A percentile compares a stretch with the other conserved stretches of the same genome.
These are phyloP conservation scores for Epichloe sibirici DNA, from an alignment of 2,329 filamentous ascomycete genomes.

Conservation along the genomic window DNA sequence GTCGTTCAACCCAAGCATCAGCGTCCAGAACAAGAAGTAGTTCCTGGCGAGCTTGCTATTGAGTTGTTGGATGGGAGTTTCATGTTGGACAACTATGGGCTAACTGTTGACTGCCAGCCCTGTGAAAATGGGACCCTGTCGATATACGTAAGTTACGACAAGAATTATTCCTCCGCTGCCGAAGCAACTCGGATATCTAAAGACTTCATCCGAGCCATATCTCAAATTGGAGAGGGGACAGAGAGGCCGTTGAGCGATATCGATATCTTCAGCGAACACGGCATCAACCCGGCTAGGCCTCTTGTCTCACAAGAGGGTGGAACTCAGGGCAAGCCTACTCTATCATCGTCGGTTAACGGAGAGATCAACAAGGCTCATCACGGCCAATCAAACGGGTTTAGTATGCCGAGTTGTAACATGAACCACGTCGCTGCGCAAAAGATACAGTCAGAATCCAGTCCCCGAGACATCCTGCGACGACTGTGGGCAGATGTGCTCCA, in stretches of 20 bases:
- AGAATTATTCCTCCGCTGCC: not conserved
- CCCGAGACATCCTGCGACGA: not conserved
- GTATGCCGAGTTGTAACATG: not conserved
- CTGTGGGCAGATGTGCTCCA: not conserved
- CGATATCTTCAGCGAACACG: not conserved
- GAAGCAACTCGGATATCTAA: not conserved
- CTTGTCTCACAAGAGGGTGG: not conserved
- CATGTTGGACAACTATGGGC: not conserved
- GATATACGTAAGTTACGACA: not conserved
- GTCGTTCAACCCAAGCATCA: conserved; percentile 13
- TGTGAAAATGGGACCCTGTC: not conserved
- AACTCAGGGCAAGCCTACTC: not conserved
- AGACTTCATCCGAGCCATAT: not conserved
- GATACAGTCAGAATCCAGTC: not conserved
- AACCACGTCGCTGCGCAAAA: not conserved
- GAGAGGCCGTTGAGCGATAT: not conserved
- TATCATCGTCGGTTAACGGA: not conserved
- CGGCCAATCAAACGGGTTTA: not conserved
- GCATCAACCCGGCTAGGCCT: not conserved
- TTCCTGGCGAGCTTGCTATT: not conserved
- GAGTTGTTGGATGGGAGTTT: not conserved
- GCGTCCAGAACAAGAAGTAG: not conserved
- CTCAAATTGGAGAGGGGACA: not conserved
- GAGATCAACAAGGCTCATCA: not conserved
- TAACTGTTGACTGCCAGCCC: not conserved